Percentiles rank a stretch among this genome's conserved stretches.
Evolutionary conservation across 306 rosid genomes (phyloP).

Genomic region (Lupinus albus): DNA sequence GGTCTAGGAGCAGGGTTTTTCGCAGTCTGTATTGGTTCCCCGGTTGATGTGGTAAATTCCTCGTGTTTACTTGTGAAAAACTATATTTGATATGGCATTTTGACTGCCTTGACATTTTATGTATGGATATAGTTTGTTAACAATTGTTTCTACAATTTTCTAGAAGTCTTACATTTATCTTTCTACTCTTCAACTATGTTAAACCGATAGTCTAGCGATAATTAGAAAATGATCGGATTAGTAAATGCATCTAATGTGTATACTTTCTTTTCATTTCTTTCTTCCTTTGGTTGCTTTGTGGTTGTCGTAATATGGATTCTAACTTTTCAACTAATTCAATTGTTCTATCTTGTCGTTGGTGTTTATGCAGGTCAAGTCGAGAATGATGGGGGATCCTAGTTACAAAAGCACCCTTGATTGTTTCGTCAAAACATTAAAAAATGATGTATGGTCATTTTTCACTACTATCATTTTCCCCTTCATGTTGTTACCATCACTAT

Average conservation of each 20-base stretch:
- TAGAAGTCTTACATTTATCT: conserved; percentile 9
- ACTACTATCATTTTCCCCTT: conserved; percentile 4
- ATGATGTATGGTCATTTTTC: conserved; percentile 65
- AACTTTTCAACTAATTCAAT: conserved; percentile 27
- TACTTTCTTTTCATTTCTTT: neutral
- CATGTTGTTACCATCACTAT: neutral
- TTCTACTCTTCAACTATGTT: neutral
- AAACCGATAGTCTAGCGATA: conserved; percentile 1
- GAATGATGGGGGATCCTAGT: conserved; percentile 96
- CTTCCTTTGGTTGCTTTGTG: conserved; percentile 17
- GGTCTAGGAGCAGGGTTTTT: conserved; percentile 97
- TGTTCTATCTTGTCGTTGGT: conserved; percentile 31
- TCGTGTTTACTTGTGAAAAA: conserved; percentile 3
- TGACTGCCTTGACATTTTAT: neutral
- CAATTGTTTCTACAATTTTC: conserved; percentile 3
- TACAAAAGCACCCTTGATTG: conserved; percentile 93
- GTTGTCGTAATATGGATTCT: conserved; percentile 27
- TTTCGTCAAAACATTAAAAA: conserved; percentile 80
- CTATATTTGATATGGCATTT: neutral
- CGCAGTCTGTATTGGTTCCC: conserved; percentile 97
- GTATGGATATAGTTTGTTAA: neutral
- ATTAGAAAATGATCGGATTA: conserved; percentile 26
- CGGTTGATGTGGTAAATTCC: conserved; percentile 88
- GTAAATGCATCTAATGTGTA: conserved; percentile 3
- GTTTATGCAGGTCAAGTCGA: conserved; percentile 82